Evolutionary conservation across 371 early-diverging fungal species (phyloP).

Genomic region (Mucor lusitanicus): DNA sequence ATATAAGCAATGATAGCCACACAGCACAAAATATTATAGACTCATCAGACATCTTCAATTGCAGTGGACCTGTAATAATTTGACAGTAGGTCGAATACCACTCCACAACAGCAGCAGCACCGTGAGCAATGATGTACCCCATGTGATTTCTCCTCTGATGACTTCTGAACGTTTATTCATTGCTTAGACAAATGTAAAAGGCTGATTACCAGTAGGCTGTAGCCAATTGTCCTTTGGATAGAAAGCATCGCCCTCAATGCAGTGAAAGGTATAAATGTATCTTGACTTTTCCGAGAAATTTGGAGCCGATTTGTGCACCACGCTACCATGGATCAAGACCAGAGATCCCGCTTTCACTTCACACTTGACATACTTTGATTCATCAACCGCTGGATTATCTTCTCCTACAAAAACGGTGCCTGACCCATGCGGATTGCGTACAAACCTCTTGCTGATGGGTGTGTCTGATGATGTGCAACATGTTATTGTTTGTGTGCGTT

Average conservation of each 20-base stretch:
- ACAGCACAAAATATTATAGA: too few relatives aligned
- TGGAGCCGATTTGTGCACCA: conserved; percentile 81
- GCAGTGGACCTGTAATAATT: neutral
- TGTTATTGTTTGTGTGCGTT: neutral
- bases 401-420: conserved; percentile 66
- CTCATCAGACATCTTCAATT: too few relatives aligned
- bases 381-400: conserved; percentile 33
- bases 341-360: conserved; percentile 58
- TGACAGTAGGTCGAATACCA: neutral
- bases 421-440: conserved; percentile 56
- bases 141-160: too few relatives aligned
- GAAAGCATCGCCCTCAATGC: conserved; percentile 75
- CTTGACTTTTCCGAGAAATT: conserved; percentile 80
- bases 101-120: too few relatives aligned
- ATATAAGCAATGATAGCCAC: too few relatives aligned
- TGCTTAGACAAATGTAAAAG: conserved; percentile 15
- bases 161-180: neutral
- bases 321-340: conserved; percentile 90
- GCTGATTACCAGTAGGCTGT: conserved; percentile 9
- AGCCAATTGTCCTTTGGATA: conserved; percentile 76
- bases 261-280: conserved; percentile 93
- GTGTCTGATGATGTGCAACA: conserved; percentile 27
- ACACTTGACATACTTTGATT: conserved; percentile 38
- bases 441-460: conserved; percentile 76
- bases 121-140: too few relatives aligned